Evolutionary conservation across 1,284 basidiomycete genomes (phyloP), one percentile per base, ranked within the genome.

Genomic region (Ustilago lituana): DNA sequence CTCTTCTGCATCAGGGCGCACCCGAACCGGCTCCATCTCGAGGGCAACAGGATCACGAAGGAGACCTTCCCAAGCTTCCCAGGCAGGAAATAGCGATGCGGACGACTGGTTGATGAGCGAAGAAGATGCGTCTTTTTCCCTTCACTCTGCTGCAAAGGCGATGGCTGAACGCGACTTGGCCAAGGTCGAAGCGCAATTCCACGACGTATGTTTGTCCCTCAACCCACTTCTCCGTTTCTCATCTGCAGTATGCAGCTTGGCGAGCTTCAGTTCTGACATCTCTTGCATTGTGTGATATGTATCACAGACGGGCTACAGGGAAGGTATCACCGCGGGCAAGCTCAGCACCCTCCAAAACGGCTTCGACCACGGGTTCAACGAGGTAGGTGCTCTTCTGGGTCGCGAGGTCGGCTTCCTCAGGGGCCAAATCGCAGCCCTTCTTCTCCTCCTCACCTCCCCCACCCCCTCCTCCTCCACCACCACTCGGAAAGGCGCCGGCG

Each of bases 261-360:
- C n/a, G n/a, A n/a, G n/a, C n/a, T n/a, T n/a, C n/a, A n/a, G n/a
- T n/a, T n/a, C n/a, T n/a, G n/a, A n/a, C n/a, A n/a, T n/a, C n/a
- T n/a, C n/a, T n/a, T n/a, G n/a, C n/a, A n/a, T 3, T 12, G 19
- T 15, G 10, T 11, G 17, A 22, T 41, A 12, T n/a, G 4, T 11
- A 3, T 14, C 8, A 45, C 26, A 94, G 92, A 87, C 87, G 19
- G 92, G 92, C 2, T 94, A 93, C 76, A 88, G 92, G 15, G 91
- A 93, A 82, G 92, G 92, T 23, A 92, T 94, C 69, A 90, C 88
- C 0, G 88, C 88, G 3, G 92, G 92, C 10, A 94, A 94, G 81
- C 90, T 92, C 82, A 85, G 86, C 1, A 87, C 88, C 10, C 85
- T 93, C 0, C 92, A 94, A 73, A 84, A 87, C 61, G 92, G 91